A percentile compares a stretch with the other conserved stretches of the same genome.
Conservation (phyloP, 129 eudicot species). For the Dittrichia graveolens region DNA sequence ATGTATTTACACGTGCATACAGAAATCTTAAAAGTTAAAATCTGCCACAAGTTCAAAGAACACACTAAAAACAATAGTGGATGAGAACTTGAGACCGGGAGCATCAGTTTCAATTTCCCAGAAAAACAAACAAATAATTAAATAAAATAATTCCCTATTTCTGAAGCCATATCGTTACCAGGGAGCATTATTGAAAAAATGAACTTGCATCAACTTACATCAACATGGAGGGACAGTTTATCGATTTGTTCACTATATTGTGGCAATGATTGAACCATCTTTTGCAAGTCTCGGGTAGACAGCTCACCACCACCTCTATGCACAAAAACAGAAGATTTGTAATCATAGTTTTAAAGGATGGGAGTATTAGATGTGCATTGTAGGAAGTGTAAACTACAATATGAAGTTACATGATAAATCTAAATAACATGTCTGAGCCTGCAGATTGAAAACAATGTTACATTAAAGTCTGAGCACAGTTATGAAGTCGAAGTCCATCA, state of each 20-base stretch:
- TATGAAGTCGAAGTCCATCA: too few relatives aligned
- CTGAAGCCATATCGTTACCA: slow-evolving; percentile 15
- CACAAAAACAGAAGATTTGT: slow-evolving; percentile 19
- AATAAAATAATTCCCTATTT: background rate
- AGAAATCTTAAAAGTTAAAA: too few relatives aligned
- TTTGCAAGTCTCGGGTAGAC: slow-evolving; percentile 92
- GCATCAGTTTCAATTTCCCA: too few relatives aligned
- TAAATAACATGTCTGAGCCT: too few relatives aligned
- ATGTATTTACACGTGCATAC: too few relatives aligned
- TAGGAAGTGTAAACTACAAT: background rate
- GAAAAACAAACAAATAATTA: too few relatives aligned
- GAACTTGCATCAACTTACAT: slow-evolving; percentile 60
- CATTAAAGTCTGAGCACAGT: too few relatives aligned
- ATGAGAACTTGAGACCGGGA: too few relatives aligned
- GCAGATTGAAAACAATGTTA: too few relatives aligned
- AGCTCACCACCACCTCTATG: slow-evolving; percentile 75
- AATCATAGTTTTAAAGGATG: slow-evolving; percentile 2
- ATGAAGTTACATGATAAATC: too few relatives aligned
- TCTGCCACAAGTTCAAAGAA: too few relatives aligned
- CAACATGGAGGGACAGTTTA: slow-evolving; percentile 92
- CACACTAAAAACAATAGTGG: too few relatives aligned
- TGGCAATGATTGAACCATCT: slow-evolving; percentile 96
- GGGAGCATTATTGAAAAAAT: slow-evolving; percentile 15
- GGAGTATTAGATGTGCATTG: slow-evolving; percentile 1
- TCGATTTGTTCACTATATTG: slow-evolving; percentile 96